Base-by-base conservation (phyloP, 1,284 basidiomycete genomes). In the Hymenochaete sp. region DNA sequence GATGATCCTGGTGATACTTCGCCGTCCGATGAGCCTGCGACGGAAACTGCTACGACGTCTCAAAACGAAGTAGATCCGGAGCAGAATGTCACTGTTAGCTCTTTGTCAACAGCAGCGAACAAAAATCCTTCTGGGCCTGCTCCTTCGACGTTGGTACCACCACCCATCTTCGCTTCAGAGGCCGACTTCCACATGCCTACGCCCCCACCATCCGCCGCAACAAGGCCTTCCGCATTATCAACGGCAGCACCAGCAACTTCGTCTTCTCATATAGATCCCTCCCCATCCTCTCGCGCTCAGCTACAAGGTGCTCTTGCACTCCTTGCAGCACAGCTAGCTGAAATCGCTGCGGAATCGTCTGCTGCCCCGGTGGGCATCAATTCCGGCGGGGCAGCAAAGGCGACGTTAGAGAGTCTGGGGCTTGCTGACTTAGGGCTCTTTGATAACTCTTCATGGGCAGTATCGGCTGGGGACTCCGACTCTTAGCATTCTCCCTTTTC, bases 291-390 rank as follows among this genome's bases (percentile, higher is more conserved):
- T 45, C 68, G 81, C 11, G 77, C 79, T 14, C 71, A 75, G 40
- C 57, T 82, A 43, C 79, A 81, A 53, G 77, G 75, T 1, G 77
- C 77, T 51, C 65, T 82, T 32, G 77, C 73, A 3, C 64, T 81
- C 21, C 57, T 82, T 24, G 77, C 79, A 1, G 74, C 75, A 2
- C 80, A 82, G 54, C 59, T 82, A 9, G 70, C 68, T 13, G 79
- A 79, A 56, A 65, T 81, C 35, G 72, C 68, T 21, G 67, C 73
- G 35, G 44, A 10, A 4, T 13, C 24, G 13, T 6, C 32, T 35
- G 5, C 32, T n/a, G 32, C 6, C n/a, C n/a, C n/a, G n/a, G n/a
- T n/a, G n/a, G n/a, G n/a, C n/a, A n/a, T n/a, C n/a, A n/a, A n/a
- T n/a, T n/a, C n/a, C n/a, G n/a, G n/a, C n/a, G n/a, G n/a, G n/a